These are phyloP conservation scores for Pleurotus tuber-regium DNA, from an alignment of 768 basidiomycete species.

Conservation along the genomic window DNA sequence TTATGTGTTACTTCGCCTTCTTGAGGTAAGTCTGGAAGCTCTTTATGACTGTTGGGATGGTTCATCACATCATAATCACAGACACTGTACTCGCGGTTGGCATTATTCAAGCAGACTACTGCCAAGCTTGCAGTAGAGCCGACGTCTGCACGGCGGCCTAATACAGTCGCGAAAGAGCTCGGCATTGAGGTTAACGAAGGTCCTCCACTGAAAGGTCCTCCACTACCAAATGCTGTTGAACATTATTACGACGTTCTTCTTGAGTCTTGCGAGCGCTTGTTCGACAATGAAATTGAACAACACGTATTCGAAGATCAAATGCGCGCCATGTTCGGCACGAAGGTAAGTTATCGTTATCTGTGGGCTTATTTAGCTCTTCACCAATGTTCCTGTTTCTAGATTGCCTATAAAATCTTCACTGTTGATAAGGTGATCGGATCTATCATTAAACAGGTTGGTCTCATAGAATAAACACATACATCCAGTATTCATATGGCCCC, in stretches of 20 bases:
- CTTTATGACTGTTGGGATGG: too few species aligned
- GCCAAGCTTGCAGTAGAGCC: conserved; percentile 38
- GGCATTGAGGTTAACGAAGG: conserved; percentile 30
- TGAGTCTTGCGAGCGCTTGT: conserved; percentile 84
- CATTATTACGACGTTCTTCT: conserved; percentile 84
- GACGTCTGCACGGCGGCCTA: conserved; percentile 16
- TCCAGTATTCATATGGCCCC: too few species aligned
- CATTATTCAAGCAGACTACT: conserved; percentile 74
- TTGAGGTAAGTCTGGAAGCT: conserved; percentile 63
- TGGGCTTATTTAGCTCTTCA: neutral
- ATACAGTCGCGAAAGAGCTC: conserved; percentile 22
- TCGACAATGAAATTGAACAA: conserved; percentile 91
- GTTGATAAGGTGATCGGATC: conserved; percentile 88
- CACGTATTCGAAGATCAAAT: conserved; percentile 87
- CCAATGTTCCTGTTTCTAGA: conserved; percentile 30
- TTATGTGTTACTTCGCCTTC: conserved; percentile 79
- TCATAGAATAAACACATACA: too few species aligned
- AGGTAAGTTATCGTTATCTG: conserved; percentile 37
- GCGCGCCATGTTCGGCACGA: conserved; percentile 81
- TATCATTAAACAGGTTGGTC: conserved; percentile 81
- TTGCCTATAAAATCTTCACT: conserved; percentile 89
- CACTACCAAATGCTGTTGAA: conserved; percentile 39
- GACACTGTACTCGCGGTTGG: conserved; percentile 81
- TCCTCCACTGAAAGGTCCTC: conserved; percentile 1
- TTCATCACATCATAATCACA: conserved; percentile 27